These are phyloP conservation scores for fission yeast (Schizosaccharomyces pombe) DNA, from an alignment of 805 yeast genomes.

Conservation along the genomic window DNA sequence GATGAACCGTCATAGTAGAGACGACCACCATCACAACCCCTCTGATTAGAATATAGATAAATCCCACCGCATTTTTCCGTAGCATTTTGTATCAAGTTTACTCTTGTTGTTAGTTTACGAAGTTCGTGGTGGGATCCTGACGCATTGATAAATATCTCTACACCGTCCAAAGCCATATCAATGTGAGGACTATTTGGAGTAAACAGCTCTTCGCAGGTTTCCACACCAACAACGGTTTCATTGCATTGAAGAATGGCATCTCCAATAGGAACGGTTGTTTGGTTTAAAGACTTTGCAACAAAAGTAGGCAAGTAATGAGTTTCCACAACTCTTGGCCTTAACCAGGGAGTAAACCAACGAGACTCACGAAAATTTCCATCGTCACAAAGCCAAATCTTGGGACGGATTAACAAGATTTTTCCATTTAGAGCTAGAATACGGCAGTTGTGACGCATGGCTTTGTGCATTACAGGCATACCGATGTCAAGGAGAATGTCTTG, in stretches of 20 bases:
- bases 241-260: slow-evolving; percentile 68
- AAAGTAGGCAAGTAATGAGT: slow-evolving; percentile 44
- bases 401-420: slow-evolving; percentile 62
- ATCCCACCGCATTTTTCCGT: slow-evolving; percentile 93
- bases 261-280: slow-evolving; percentile 52
- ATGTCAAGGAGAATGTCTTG: slow-evolving; percentile 63
- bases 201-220: slow-evolving; percentile 92
- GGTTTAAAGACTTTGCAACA: slow-evolving; percentile 44
- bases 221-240: slow-evolving; percentile 86
- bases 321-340: slow-evolving; percentile 53
- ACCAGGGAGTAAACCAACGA: slow-evolving; percentile 94
- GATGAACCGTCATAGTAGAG: slow-evolving; percentile 95
- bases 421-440: slow-evolving; percentile 64
- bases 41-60: slow-evolving; percentile 78
- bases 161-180: slow-evolving; percentile 78
- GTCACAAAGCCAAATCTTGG: slow-evolving; percentile 80
- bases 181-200: slow-evolving; percentile 94
- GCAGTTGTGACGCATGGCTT: slow-evolving; percentile 75
- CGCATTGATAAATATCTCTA: slow-evolving; percentile 88
- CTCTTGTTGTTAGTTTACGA: slow-evolving; percentile 64
- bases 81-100: slow-evolving; percentile 71
- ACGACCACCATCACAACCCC: slow-evolving; percentile 96
- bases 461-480: slow-evolving; percentile 85
- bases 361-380: slow-evolving; percentile 96
- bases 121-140: slow-evolving; percentile 96